Conservation (phyloP, 805 yeast species). For the Ogataea populi-albae region DNA sequence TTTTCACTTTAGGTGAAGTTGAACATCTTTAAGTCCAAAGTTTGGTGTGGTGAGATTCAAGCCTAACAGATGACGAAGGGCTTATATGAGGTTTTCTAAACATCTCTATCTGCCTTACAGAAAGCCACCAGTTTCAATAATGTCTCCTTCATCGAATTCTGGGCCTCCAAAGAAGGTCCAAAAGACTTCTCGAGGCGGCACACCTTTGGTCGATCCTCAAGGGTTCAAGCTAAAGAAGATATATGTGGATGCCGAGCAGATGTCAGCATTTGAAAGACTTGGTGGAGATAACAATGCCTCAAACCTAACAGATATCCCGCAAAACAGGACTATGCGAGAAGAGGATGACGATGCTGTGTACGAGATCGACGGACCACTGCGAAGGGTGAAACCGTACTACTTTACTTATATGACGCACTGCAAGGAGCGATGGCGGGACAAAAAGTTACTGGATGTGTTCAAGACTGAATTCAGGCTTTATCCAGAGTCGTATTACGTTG, state of each 20-base stretch:
- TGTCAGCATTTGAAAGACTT: slow-evolving; percentile 40
- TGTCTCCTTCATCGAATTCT: too few relatives aligned
- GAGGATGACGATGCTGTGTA: slow-evolving; percentile 62
- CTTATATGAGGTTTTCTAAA: neutral
- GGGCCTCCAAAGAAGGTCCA: slow-evolving; percentile 15
- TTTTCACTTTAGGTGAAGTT: too few relatives aligned
- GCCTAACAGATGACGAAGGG: too few relatives aligned
- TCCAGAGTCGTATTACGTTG: slow-evolving; percentile 60
- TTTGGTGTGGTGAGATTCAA: too few relatives aligned
- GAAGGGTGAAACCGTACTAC: slow-evolving; percentile 80
- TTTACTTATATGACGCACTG: slow-evolving; percentile 90
- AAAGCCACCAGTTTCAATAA: neutral
- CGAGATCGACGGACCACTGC: slow-evolving; percentile 52
- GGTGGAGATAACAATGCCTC: slow-evolving; percentile 32
- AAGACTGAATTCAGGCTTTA: slow-evolving; percentile 81
- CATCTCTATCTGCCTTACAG: slow-evolving; percentile 1
- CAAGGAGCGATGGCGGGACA: slow-evolving; percentile 86
- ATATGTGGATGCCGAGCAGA: slow-evolving; percentile 40
- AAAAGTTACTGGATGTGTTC: slow-evolving; percentile 78
- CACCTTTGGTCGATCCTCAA: slow-evolving; percentile 37
- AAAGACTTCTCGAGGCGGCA: slow-evolving; percentile 12
- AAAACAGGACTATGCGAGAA: slow-evolving; percentile 39
- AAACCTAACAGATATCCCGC: slow-evolving; percentile 15
- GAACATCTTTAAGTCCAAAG: too few relatives aligned
- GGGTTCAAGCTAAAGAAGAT: slow-evolving; percentile 49